Base-by-base conservation (phyloP, 148 eudicot species). In the Vaccinium myrtillus region DNA sequence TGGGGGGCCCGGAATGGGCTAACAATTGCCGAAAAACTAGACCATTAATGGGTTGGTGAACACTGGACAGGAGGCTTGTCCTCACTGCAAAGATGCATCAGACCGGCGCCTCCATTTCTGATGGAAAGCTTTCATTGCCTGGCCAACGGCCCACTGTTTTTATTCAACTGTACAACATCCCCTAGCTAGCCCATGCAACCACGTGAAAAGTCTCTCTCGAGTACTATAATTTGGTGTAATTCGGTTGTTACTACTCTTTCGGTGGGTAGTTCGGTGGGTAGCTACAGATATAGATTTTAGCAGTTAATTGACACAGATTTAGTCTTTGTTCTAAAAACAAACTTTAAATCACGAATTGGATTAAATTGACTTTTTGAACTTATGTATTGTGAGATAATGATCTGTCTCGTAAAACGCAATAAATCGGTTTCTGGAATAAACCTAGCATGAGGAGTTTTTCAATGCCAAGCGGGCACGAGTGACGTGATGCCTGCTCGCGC, bases 61-160 rank as follows among this genome's bases (percentile, higher is more conserved):
- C 69, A n/a, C 30, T 63, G 69, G 30, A 9, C 25, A 36, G 39
- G 39, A 61, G 69, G 69, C 27, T 21, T 61, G 69, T 39, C 12
- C 50, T 16, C 23, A 19, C 23, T 5, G 43, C 43, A 71, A 71
- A 43, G 49, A 74, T 50, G 51, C 11, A 30, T 36, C 50, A 8
- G 23, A 75, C 77, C n/a, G 14, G 51, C 78, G 49, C 77, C 77
- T 73, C 49, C 48, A 39, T 73, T 36, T 73, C 77, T 15, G 77
- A 32, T 73, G 77, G 77, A 73, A 12, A 73, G 77, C 77, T 36
- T 73, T 73, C 50, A 73, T 32, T n/a, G 59, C 80, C 59, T 13
- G 7, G 58, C 74, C 74, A 69, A 69, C 74, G 10, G 13, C 74
- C 74, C 11, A 65, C 30, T 8, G 30, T 23, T 65, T 65, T 65